Conservation (phyloP, 2,329 filamentous ascomycete genomes). For the Nakataea oryzae region DNA sequence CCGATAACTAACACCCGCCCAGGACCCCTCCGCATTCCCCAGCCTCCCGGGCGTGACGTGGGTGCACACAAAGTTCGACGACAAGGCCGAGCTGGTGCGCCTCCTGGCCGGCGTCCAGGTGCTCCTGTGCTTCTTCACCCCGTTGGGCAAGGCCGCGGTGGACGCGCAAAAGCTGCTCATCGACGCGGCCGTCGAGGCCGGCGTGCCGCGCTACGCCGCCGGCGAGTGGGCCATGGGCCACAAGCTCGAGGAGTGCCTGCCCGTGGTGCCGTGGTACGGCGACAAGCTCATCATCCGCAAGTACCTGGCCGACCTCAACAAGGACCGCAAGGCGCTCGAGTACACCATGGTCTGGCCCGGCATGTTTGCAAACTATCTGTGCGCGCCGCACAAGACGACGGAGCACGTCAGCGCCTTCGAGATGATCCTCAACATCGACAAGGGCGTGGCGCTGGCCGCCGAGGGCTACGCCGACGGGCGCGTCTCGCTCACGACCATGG, state of each 20-base stretch:
- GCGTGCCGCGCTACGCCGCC: conserved; percentile 51
- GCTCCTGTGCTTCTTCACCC: conserved; percentile 1
- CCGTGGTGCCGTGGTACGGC: conserved; percentile 33
- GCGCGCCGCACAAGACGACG: conserved; percentile 33
- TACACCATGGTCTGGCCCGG: conserved; percentile 47
- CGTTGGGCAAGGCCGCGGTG: not conserved
- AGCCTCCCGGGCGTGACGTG: not conserved
- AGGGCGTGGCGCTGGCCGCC: conserved; percentile 28
- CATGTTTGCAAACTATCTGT: conserved; percentile 44
- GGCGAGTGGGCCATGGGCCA: conserved; percentile 40
- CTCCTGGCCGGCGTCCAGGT: conserved; percentile 4
- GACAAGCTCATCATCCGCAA: conserved; percentile 37
- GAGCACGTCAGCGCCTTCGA: conserved; percentile 30
- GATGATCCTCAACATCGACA: conserved; percentile 25
- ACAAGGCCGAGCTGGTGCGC: conserved; percentile 2
- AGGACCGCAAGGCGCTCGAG: conserved; percentile 35
- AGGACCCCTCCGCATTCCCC: not conserved
- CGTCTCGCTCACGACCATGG: conserved; percentile 31
- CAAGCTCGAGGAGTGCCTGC: conserved; percentile 10
- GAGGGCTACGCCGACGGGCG: conserved; percentile 28
- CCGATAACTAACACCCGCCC: not conserved
- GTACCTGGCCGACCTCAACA: conserved; percentile 42
- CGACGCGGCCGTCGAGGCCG: conserved; percentile 46
- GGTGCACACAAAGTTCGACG: conserved; percentile 1
- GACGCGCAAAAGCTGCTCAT: conserved; percentile 26